A percentile compares a stretch with the other conserved stretches of the same genome.
Evolutionary conservation across 768 basidiomycete genomes (phyloP).

Genomic region (Naganishia friedmannii): DNA sequence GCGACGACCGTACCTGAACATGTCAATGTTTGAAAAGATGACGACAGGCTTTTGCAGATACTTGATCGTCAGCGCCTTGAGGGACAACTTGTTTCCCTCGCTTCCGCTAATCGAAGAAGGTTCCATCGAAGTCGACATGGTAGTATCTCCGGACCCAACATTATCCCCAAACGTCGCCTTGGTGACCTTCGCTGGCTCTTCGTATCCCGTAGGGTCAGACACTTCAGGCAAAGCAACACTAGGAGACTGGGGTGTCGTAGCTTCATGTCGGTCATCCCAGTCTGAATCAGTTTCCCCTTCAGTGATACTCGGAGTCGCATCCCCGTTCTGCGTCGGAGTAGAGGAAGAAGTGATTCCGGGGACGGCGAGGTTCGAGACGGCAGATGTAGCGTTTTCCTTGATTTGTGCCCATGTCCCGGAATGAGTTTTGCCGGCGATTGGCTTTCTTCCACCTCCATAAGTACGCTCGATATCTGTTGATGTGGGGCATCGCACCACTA

Average conservation of each 20-base stretch:
- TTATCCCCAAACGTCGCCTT: background rate
- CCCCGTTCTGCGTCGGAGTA: conserved; percentile 2
- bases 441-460: conserved; percentile 81
- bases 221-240: background rate
- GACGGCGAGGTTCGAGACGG: conserved; percentile 1
- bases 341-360: background rate
- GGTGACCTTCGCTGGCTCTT: conserved; percentile 1
- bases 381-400: conserved; percentile 14
- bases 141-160: background rate
- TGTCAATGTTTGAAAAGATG: conserved; percentile 73
- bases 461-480: conserved; percentile 82
- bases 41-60: conserved; percentile 89
- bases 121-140: background rate
- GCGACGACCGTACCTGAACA: conserved; percentile 66
- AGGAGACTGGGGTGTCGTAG: conserved; percentile 7
- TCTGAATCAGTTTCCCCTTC: conserved; percentile 38
- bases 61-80: conserved; percentile 82
- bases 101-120: conserved; percentile 10
- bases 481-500: background rate
- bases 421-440: conserved; percentile 59
- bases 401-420: background rate
- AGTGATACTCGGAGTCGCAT: conserved; percentile 45
- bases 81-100: conserved; percentile 54
- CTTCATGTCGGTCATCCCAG: conserved; percentile 23
- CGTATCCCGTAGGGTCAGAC: background rate